Base-by-base conservation (phyloP, 169 alveolate genomes). In the Haemoproteus tartakovskyi region DNA sequence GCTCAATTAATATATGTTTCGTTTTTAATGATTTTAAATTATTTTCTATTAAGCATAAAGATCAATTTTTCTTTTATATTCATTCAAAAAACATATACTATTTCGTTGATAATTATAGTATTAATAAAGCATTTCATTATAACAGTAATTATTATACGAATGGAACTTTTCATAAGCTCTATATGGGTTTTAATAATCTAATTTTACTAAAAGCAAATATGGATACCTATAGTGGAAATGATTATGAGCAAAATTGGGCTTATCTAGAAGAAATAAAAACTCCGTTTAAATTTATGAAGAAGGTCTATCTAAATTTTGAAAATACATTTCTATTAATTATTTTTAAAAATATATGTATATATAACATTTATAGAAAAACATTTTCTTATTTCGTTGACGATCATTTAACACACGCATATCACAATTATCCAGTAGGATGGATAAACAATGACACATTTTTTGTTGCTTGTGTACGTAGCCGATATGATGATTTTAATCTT, bases 401-500 rank as follows among this genome's bases (percentile, higher is more conserved):
- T 45, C 59, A 47, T 56, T 26, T 74, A 16, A 74, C 54, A 38
- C 59, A 33, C 11, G 54, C 59, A 57, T 74, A 45, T 74, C 84
- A 74, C 18, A 74, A 74, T 40, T 74, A 74, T 46, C 84, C 84
- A 30, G 9, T 56, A 14, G 84, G 84, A 19, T 74, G 84, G 84
- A 0, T 74, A 1, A 45, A 16, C 36, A 62, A 74, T 22, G 78
- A 74, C 33, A 45, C 59, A 47, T 51, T 74, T 56, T 74, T 74
- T 37, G 78, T 59, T n/a, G 16, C 78, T 3, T 74, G 78, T 14
- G 54, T 74, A 50, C 84, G 59, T 38, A 74, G 59, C n/a, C 54
- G 41, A 57, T 74, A 74, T 37, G 84, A 74, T 41, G 84, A 74
- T 18, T 11, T 46, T 37, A 74, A 74, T 57, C 59, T 74, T 74